These are phyloP conservation scores for Mycena alexandri DNA, from an alignment of 768 basidiomycete species.

Conservation along the genomic window DNA sequence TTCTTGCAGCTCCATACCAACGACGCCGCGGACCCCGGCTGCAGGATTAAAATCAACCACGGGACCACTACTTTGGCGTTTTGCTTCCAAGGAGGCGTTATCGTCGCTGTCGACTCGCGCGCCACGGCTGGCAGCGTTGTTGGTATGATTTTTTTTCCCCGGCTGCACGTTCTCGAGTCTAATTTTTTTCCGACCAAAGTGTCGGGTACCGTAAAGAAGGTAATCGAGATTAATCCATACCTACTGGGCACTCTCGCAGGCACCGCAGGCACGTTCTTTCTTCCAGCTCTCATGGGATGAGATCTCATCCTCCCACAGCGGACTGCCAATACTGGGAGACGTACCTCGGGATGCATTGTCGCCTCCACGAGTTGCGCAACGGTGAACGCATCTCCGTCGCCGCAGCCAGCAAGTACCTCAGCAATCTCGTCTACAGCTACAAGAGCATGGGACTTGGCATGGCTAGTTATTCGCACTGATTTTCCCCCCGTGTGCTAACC, in stretches of 20 bases:
- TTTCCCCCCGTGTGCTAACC: conserved; percentile 10
- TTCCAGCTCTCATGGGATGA: background rate
- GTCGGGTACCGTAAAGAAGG: conserved; percentile 99
- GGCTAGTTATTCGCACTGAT: conserved; percentile 61
- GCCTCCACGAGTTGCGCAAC: conserved; percentile 95
- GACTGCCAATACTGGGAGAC: conserved; percentile 99
- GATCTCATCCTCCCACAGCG: conserved; percentile 55
- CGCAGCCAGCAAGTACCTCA: conserved; percentile 96
- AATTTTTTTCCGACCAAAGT: too few species aligned
- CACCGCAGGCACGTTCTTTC: conserved; percentile 80
- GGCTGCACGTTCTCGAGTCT: too few species aligned
- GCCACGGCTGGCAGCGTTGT: conserved; percentile 97
- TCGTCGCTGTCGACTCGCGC: conserved; percentile 98
- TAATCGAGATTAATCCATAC: conserved; percentile 99
- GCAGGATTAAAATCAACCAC: conserved; percentile 98
- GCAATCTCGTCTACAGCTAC: conserved; percentile 97
- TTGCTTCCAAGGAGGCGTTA: conserved; percentile 95
- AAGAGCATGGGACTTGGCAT: conserved; percentile 99
- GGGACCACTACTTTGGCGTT: conserved; percentile 99
- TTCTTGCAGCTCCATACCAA: conserved; percentile 95
- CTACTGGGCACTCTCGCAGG: conserved; percentile 99
- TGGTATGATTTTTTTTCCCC: too few species aligned
- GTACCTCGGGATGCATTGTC: conserved; percentile 97
- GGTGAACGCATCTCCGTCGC: conserved; percentile 98
- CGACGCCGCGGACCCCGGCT: conserved; percentile 92